Base-by-base conservation (phyloP, 208 protist species). In the Trypanosoma cruzi region DNA sequence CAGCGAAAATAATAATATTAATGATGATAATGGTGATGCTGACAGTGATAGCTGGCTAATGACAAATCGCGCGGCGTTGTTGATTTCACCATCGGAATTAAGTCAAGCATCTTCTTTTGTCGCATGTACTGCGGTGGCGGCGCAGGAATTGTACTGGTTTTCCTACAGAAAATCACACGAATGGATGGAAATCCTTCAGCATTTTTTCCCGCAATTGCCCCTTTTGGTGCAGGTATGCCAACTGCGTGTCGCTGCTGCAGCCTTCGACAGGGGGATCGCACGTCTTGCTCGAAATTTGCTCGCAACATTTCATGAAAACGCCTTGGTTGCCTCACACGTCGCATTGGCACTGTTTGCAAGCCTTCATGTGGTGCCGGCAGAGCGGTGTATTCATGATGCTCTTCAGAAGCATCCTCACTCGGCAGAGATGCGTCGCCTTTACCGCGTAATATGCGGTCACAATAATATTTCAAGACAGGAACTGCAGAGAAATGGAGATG, bases 361-460 rank as follows among this genome's bases (percentile, higher is more conserved):
- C 60, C 60, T 74, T 40, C 42, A 62, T 48, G 48, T 74, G 60
- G 60, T 74, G 10, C n/a, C 42, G 20, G 58, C 68, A 40, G 52
- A 74, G 24, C 49, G 40, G 24, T 59, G 52, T 54, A 74, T 74
- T 50, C 44, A 53, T 49, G 60, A 74, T 8, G 52, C 68, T 24
- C 24, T 74, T 44, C 60, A 74, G 42, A 2, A 62, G 29, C 54
- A 68, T 62, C 68, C 68, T 50, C 68, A 74, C 29, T 74, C 68
- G 3, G 37, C 34, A 16, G 68, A 74, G 37, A 6, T 74, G 3
- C 68, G 66, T 22, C 58, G 68, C n/a, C 29, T 74, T 28, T 44
- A 68, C 37, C 52, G 50, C 44, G 46, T 53, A 8, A 74, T 74
- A 40, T 67, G 52, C 28, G 24, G 16, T 14, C n/a, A 58, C 32